These are phyloP conservation scores for Trypanosoma cruzi DNA, from an alignment of 208 protist species.

Conservation along the genomic window DNA sequence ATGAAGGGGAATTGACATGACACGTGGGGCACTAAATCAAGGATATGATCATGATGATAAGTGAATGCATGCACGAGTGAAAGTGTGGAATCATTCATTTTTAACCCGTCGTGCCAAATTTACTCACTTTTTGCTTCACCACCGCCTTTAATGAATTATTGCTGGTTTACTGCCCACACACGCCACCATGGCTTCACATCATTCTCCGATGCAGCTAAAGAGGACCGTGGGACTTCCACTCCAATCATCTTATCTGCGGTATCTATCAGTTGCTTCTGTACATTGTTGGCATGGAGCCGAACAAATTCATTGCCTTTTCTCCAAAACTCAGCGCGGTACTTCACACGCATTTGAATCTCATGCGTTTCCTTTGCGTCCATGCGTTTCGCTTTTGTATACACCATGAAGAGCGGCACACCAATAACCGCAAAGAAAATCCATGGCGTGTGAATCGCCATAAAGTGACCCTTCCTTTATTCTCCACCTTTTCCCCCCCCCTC, in stretches of 20 bases:
- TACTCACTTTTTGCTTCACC: slow-evolving; percentile 7
- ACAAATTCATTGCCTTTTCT: slow-evolving; percentile 68
- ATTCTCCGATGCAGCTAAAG: not conserved
- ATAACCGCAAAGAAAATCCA: slow-evolving; percentile 65
- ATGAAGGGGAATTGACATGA: no score
- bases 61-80: no score
- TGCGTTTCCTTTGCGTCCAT: slow-evolving; percentile 84
- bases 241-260: slow-evolving; percentile 50
- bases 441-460: slow-evolving; percentile 54
- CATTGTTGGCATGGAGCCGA: slow-evolving; percentile 25
- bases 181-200: slow-evolving; percentile 9
- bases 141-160: slow-evolving; percentile 2
- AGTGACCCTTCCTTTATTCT: not conserved
- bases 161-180: slow-evolving; percentile 6
- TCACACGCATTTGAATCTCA: slow-evolving; percentile 83
- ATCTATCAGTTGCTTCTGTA: slow-evolving; percentile 30
- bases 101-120: no score
- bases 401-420: slow-evolving; percentile 73
- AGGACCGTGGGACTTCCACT: slow-evolving; percentile 33
- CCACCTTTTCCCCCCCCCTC: no score
- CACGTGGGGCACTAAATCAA: no score
- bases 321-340: slow-evolving; percentile 82
- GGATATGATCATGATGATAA: no score
- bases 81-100: no score
- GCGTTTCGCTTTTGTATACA: slow-evolving; percentile 64